phyloP scores from a whole-genome alignment of 2,329 filamentous ascomycete species.

The Epichloe glyceriae region DNA sequence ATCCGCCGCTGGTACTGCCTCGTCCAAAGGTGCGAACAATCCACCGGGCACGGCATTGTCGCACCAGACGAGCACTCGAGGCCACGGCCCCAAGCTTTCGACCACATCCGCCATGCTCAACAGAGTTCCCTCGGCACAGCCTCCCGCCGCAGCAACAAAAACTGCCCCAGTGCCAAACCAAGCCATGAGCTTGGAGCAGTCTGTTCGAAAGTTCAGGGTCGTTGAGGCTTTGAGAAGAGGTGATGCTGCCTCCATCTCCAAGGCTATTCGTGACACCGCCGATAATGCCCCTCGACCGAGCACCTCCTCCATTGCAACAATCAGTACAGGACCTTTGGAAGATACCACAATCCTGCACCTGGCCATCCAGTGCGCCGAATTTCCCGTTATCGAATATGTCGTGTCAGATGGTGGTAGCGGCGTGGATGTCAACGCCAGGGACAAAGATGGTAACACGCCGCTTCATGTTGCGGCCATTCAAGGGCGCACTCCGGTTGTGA shows the following conservation, averaged over 20 bases:
- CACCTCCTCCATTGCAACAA: conserved; percentile 38
- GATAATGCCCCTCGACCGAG: conserved; percentile 40
- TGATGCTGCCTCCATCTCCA: conserved; percentile 81
- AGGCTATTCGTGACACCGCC: conserved; percentile 59
- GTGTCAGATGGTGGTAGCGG: conserved; percentile 55
- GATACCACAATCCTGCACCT: conserved; percentile 88
- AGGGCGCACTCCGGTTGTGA: conserved; percentile 68
- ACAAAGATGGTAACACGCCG: conserved; percentile 89
- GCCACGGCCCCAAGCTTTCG: conserved; percentile 36
- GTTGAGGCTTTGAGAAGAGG: conserved; percentile 87
- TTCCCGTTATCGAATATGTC: conserved; percentile 88
- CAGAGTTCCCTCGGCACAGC: conserved; percentile 26
- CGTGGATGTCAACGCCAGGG: conserved; percentile 77
- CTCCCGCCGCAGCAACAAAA: conserved; percentile 10
- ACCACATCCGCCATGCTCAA: conserved; percentile 26
- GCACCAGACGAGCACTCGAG: conserved; percentile 23
- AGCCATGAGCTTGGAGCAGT: conserved; percentile 65
- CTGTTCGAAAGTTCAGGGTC: conserved; percentile 83
- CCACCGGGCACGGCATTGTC: conserved; percentile 23
- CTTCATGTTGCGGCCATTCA: conserved; percentile 78
- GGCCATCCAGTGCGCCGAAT: conserved; percentile 89
- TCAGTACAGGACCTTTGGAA: conserved; percentile 39
- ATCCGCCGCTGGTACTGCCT: conserved; percentile 22
- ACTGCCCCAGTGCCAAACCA: conserved; percentile 27
- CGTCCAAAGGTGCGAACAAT: conserved; percentile 19